A percentile compares a stretch with the other conserved stretches of the same genome.
Evolutionary conservation across 768 basidiomycete species (phyloP).

Genomic region (Kwoniella sp.): DNA sequence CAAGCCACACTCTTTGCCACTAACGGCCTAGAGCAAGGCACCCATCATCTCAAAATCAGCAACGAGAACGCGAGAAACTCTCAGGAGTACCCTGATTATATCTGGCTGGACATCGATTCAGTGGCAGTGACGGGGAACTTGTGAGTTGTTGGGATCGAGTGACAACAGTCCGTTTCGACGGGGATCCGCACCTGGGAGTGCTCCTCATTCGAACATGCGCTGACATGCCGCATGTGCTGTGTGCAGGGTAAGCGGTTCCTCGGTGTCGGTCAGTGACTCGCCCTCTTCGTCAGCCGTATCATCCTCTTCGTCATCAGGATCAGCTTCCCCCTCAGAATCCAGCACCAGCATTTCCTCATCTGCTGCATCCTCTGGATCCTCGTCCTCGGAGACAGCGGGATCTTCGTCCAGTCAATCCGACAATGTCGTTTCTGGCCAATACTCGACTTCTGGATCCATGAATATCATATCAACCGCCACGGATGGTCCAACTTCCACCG

Average conservation of each 20-base stretch:
- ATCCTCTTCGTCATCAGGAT: background rate
- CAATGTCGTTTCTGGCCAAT: slow-evolving; percentile 10
- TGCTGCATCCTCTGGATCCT: background rate
- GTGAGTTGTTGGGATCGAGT: slow-evolving; percentile 32
- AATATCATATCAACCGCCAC: slow-evolving; percentile 11
- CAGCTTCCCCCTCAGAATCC: slow-evolving; percentile 13
- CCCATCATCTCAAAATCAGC: slow-evolving; percentile 37
- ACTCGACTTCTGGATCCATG: slow-evolving; percentile 12
- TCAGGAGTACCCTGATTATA: slow-evolving; percentile 31
- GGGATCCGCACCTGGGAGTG: no score
- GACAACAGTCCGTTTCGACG: no score
- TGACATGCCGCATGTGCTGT: no score
- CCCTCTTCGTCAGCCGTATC: background rate
- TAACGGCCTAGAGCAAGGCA: slow-evolving; percentile 36
- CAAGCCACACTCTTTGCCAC: slow-evolving; percentile 41
- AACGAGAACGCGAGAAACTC: slow-evolving; percentile 44
- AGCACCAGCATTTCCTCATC: slow-evolving; percentile 8
- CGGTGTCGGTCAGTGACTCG: background rate
- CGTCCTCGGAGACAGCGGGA: slow-evolving; percentile 4
- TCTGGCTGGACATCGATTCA: slow-evolving; percentile 43
- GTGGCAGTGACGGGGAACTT: slow-evolving; percentile 37
- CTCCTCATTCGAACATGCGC: no score
- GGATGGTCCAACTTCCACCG: background rate
- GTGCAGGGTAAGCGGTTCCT: background rate
- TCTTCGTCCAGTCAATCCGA: slow-evolving; percentile 4